A percentile compares a stretch with the other conserved stretches of the same genome.
These are phyloP conservation scores for Phytophthora meadii DNA, from an alignment of 352 stramenopile genomes.

Conservation along the genomic window DNA sequence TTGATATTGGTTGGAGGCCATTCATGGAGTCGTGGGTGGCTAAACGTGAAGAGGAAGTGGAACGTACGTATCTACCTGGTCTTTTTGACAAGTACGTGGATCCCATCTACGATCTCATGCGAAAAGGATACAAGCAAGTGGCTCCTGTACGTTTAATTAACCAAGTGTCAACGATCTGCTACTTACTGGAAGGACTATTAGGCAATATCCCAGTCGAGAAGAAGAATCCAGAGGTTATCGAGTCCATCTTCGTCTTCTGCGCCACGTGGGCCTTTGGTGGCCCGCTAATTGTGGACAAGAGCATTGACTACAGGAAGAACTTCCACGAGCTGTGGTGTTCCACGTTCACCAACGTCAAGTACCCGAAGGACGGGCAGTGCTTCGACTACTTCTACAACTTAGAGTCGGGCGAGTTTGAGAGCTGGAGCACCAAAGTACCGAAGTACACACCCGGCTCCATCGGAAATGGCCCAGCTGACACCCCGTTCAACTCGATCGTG, in stretches of 20 bases:
- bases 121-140: slow-evolving; percentile 96
- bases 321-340: slow-evolving; percentile 88
- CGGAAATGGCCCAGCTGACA: slow-evolving; percentile 92
- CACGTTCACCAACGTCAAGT: slow-evolving; percentile 89
- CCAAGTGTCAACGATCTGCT: slow-evolving; percentile 96
- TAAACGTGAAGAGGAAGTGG: slow-evolving; percentile 88
- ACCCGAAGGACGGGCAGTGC: slow-evolving; percentile 95
- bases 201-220: slow-evolving; percentile 87
- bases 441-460: slow-evolving; percentile 93
- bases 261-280: slow-evolving; percentile 97
- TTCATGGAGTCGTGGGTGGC: slow-evolving; percentile 97
- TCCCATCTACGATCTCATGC: slow-evolving; percentile 92
- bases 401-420: slow-evolving; percentile 92
- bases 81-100: slow-evolving; percentile 98
- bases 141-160: slow-evolving; percentile 94
- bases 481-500: slow-evolving; percentile 96
- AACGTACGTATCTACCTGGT: slow-evolving; percentile 92
- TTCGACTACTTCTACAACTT: slow-evolving; percentile 99
- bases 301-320: slow-evolving; percentile 90
- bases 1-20: slow-evolving; percentile 94
- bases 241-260: slow-evolving; percentile 97
- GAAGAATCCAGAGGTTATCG: slow-evolving; percentile 93
- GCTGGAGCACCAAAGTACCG: slow-evolving; percentile 94
- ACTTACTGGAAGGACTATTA: slow-evolving; percentile 95
- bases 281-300: slow-evolving; percentile 94